Evolutionary conservation across 2,329 filamentous ascomycete genomes (phyloP).

Genomic region (Clonostachys solani): DNA sequence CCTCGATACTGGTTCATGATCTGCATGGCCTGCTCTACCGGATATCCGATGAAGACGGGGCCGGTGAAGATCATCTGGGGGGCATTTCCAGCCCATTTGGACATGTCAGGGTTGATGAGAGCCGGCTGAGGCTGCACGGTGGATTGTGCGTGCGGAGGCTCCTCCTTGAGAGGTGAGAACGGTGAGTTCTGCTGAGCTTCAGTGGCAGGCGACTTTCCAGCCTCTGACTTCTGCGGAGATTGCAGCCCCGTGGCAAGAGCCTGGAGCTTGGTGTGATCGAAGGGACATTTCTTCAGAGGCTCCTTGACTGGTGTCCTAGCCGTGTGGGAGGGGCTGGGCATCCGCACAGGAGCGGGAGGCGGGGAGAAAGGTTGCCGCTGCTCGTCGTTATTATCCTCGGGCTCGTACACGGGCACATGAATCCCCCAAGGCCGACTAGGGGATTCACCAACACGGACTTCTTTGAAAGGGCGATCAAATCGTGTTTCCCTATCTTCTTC

Average conservation of each 20-base stretch:
- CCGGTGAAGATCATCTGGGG: constrained; percentile 86
- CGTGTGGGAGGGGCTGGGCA: constrained; percentile 30
- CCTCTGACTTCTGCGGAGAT: constrained; percentile 6
- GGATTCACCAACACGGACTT: constrained; percentile 89
- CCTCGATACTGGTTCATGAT: constrained; percentile 60
- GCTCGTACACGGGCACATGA: constrained; percentile 61
- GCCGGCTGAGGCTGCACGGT: constrained; percentile 33
- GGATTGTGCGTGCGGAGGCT: constrained; percentile 9
- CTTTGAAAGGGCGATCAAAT: constrained; percentile 82
- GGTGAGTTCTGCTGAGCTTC: constrained; percentile 8
- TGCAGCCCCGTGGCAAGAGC: constrained; percentile 16
- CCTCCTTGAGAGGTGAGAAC: constrained; percentile 11
- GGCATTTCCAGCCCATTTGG: constrained; percentile 4
- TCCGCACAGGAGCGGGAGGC: constrained; percentile 52
- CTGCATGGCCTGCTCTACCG: constrained; percentile 74
- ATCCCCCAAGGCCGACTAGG: constrained; percentile 94
- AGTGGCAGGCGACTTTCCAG: constrained; percentile 4
- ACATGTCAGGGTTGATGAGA: constrained; percentile 42
- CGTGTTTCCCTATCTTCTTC: constrained; percentile 56
- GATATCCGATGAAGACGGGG: constrained; percentile 90
- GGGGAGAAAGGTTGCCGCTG: constrained; percentile 44
- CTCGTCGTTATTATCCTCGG: constrained; percentile 13
- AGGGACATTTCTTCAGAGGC: constrained; percentile 50
- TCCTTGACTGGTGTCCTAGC: constrained; percentile 14
- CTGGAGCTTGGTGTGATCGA: constrained; percentile 44